Percentiles rank a stretch among this genome's conserved stretches.
Conservation (phyloP, 2,329 filamentous ascomycete genomes). For the Fusarium torreyae region DNA sequence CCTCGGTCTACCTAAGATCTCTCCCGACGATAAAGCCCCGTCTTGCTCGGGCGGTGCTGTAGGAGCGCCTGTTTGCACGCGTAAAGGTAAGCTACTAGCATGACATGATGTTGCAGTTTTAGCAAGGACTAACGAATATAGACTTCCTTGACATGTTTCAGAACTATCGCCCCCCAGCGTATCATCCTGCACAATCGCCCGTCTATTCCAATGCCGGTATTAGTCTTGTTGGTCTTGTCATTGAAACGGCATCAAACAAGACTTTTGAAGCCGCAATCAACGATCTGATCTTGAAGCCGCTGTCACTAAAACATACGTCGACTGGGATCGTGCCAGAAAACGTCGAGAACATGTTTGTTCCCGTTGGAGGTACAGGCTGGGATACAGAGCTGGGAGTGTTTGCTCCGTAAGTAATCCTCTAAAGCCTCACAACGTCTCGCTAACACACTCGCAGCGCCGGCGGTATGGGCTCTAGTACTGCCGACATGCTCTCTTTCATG, state of each 20-base stretch:
- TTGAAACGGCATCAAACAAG: constrained; percentile 10
- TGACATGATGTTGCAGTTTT: too few species aligned
- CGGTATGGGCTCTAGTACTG: constrained; percentile 2
- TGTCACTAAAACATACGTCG: not conserved
- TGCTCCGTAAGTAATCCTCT: not conserved
- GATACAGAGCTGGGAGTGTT: constrained; percentile 12
- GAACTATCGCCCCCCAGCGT: not conserved
- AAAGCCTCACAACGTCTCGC: fast-evolving
- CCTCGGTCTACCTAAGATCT: constrained; percentile 5
- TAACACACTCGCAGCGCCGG: not conserved
- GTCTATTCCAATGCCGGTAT: constrained; percentile 17
- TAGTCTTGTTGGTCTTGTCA: not conserved
- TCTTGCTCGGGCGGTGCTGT: not conserved
- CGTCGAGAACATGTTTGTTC: not conserved
- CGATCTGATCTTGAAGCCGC: constrained; percentile 1
- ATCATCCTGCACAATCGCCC: not conserved
- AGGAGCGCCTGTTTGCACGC: not conserved
- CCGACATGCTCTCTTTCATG: constrained; percentile 11
- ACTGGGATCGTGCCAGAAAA: not conserved
- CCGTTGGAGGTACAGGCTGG: not conserved
- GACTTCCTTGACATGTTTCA: constrained; percentile 9
- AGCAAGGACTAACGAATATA: not conserved
- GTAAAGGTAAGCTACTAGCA: not conserved
- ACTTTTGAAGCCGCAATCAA: not conserved
- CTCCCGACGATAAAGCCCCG: fast-evolving